phyloP scores from a whole-genome alignment of 805 yeast species.

The Saturnispora besseyi region DNA sequence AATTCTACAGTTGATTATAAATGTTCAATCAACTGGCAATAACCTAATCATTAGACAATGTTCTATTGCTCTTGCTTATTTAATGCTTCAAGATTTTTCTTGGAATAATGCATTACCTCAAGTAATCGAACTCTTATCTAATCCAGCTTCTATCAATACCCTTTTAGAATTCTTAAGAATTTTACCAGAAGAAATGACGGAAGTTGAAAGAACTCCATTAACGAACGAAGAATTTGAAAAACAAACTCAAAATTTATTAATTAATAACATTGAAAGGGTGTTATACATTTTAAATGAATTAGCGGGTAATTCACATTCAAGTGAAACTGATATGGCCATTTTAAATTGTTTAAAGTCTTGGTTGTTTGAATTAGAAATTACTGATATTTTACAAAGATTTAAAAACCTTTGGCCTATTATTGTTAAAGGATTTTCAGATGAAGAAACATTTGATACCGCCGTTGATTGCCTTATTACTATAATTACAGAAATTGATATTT shows the following conservation, averaged over 20 bases:
- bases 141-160: conserved; percentile 33
- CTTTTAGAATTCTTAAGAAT: conserved; percentile 76
- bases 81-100: conserved; percentile 64
- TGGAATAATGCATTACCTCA: conserved; percentile 73
- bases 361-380: conserved; percentile 80
- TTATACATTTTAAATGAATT: conserved; percentile 51
- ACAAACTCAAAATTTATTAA: conserved; percentile 56
- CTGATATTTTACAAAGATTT: conserved; percentile 50
- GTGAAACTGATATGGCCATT: conserved; percentile 35
- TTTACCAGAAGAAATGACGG: conserved; percentile 84
- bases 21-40: conserved; percentile 6
- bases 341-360: conserved; percentile 80
- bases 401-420: conserved; percentile 56
- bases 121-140: conserved; percentile 42
- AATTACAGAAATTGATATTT: conserved; percentile 72
- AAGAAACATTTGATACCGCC: conserved; percentile 72
- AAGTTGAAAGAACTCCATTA: conserved; percentile 65
- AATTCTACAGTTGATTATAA: conserved; percentile 45
- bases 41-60: conserved; percentile 74
- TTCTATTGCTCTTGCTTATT: conserved; percentile 70
- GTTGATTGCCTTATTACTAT: conserved; percentile 81
- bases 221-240: conserved; percentile 69
- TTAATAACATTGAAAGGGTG: conserved; percentile 59
- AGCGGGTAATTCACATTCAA: conserved; percentile 23
- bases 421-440: conserved; percentile 49